phyloP scores from a whole-genome alignment of 1,284 basidiomycete species.

The Tilletia horrida region DNA sequence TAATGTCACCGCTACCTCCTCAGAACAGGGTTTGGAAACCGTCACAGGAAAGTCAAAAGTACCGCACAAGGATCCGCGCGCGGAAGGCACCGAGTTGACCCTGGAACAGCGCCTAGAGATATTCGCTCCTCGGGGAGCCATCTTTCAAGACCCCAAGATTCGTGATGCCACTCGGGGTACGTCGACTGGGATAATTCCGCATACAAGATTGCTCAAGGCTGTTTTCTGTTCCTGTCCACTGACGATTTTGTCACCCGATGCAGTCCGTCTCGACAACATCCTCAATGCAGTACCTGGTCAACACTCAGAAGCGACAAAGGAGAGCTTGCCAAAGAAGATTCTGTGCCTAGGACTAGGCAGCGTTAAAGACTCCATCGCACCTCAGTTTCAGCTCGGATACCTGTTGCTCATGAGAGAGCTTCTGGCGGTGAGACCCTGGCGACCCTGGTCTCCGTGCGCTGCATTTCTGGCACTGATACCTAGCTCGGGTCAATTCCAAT shows the following conservation, averaged over 20 bases:
- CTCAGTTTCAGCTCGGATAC: not conserved
- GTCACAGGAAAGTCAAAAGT: too few relatives aligned
- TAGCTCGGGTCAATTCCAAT: not conserved
- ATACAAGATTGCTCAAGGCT: not conserved
- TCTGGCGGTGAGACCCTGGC: not conserved
- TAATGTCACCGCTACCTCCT: too few relatives aligned
- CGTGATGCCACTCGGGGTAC: not conserved
- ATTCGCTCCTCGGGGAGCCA: not conserved
- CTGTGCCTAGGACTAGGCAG: constrained; percentile 11
- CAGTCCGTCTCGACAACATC: not conserved
- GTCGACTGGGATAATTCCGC: not conserved
- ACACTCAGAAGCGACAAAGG: not conserved
- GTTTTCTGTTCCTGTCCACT: not conserved
- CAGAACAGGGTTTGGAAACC: too few relatives aligned
- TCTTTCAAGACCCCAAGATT: not conserved
- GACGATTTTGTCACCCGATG: not conserved
- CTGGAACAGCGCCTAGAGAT: constrained; percentile 5
- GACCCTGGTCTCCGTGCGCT: not conserved
- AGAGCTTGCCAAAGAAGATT: not conserved
- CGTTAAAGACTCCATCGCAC: not conserved
- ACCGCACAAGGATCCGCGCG: too few relatives aligned
- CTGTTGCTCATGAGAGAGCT: constrained; percentile 6
- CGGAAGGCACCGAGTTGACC: not conserved
- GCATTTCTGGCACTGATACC: not conserved
- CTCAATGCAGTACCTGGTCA: not conserved